Percentiles rank a stretch among this genome's conserved stretches.
Conservation (phyloP, 306 rosid species). For the Chamaecrista fasciculata region DNA sequence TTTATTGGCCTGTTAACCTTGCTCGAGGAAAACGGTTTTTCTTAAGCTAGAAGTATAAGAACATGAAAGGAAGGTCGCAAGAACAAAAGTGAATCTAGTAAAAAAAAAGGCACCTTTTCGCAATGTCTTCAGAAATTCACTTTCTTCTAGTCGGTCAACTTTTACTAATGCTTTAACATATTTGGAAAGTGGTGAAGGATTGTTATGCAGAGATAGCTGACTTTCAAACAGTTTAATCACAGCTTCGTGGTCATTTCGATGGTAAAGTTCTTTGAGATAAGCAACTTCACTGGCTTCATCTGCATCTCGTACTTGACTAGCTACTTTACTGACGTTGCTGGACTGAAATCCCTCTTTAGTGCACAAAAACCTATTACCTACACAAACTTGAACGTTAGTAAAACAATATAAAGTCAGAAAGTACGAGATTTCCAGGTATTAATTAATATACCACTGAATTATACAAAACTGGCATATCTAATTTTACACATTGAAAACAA, state of each 20-base stretch:
- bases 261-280: constrained; percentile 75
- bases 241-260: constrained; percentile 72
- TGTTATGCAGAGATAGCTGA: constrained; percentile 69
- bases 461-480: neutral
- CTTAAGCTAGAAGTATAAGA: neutral
- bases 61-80: neutral
- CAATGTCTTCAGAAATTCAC: constrained; percentile 75
- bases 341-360: too few relatives aligned
- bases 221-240: constrained; percentile 86
- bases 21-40: neutral
- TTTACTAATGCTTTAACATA: constrained; percentile 77
- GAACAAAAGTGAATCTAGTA: constrained; percentile 12
- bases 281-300: constrained; percentile 78
- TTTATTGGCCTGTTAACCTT: constrained; percentile 1
- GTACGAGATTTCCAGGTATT: neutral
- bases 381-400: constrained; percentile 21
- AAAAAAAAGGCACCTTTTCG: constrained; percentile 66
- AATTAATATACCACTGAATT: too few relatives aligned
- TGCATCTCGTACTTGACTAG: constrained; percentile 65
- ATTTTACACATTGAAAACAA: neutral
- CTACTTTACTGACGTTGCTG: constrained; percentile 69
- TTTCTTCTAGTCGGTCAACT: constrained; percentile 81
- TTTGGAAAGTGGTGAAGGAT: constrained; percentile 73
- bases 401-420: constrained; percentile 7
- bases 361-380: too few relatives aligned